These are phyloP conservation scores for Penstemon davidsonii DNA, from an alignment of 257 asterid species.

Conservation along the genomic window DNA sequence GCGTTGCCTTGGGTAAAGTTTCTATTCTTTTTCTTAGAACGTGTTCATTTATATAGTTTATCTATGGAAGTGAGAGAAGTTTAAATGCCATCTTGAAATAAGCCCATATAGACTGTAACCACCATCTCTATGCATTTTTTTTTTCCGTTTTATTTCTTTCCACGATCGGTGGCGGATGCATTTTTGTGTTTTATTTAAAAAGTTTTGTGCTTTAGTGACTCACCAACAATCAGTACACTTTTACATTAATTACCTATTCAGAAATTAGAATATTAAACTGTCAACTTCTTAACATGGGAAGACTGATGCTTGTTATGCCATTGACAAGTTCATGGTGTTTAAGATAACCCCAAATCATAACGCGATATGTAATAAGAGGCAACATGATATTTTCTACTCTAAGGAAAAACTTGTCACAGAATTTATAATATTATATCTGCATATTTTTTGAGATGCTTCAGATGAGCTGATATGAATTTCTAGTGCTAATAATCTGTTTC, in stretches of 20 bases:
- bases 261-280: no score
- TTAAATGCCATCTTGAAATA: conserved; percentile 6
- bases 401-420: not conserved
- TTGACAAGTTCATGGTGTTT: conserved; percentile 5
- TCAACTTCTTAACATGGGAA: not conserved
- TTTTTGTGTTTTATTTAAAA: not conserved
- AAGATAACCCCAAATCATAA: not conserved
- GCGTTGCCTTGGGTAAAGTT: conserved; percentile 99
- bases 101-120: not conserved
- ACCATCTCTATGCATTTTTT: not conserved
- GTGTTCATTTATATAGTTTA: conserved; percentile 9
- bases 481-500: not conserved
- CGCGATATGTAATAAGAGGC: not conserved
- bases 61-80: conserved; percentile 18
- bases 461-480: not conserved
- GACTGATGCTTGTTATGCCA: not conserved
- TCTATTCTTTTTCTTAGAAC: conserved; percentile 46
- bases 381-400: not conserved
- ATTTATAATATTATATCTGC: not conserved
- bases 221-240: no score
- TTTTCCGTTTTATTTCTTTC: not conserved
- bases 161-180: no score
- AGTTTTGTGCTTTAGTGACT: no score
- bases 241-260: no score
- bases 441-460: not conserved